Percentiles rank a stretch among this genome's conserved stretches.
Evolutionary conservation across 495 filamentous ascomycete species (phyloP).

Genomic region (Trichocladium antarcticum): DNA sequence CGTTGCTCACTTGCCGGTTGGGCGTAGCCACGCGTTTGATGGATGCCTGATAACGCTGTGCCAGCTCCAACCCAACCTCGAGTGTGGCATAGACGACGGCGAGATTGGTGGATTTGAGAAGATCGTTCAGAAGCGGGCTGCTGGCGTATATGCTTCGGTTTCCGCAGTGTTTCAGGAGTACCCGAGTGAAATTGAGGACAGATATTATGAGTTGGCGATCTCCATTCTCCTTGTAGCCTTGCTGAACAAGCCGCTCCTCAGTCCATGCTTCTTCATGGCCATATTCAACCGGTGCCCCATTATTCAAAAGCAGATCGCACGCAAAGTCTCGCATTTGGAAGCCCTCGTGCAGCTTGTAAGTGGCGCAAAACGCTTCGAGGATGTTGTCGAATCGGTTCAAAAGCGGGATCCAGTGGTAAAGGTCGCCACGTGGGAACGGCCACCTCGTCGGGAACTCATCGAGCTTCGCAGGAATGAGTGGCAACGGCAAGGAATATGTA

Average conservation of each 20-base stretch:
- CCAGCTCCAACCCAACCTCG: slow-evolving; percentile 66
- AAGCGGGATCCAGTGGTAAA: slow-evolving; percentile 96
- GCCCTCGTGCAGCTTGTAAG: slow-evolving; percentile 69
- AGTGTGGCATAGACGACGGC: slow-evolving; percentile 64
- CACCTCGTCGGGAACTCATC: slow-evolving; percentile 72
- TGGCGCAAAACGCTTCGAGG: slow-evolving; percentile 66
- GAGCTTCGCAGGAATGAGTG: slow-evolving; percentile 66
- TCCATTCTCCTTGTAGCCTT: slow-evolving; percentile 59
- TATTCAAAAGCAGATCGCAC: slow-evolving; percentile 47
- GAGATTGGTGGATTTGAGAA: slow-evolving; percentile 77
- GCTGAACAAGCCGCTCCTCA: slow-evolving; percentile 39
- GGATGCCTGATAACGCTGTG: slow-evolving; percentile 83
- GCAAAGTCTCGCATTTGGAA: slow-evolving; percentile 69
- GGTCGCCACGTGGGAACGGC: slow-evolving; percentile 92
- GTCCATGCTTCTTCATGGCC: slow-evolving; percentile 31
- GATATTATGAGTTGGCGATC: slow-evolving; percentile 69
- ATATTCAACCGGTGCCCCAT: slow-evolving; percentile 33
- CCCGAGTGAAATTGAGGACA: slow-evolving; percentile 70
- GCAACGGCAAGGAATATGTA: slow-evolving; percentile 56
- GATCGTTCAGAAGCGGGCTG: slow-evolving; percentile 69
- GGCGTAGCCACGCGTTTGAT: slow-evolving; percentile 54
- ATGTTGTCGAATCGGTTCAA: slow-evolving; percentile 90
- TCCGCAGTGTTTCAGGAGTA: slow-evolving; percentile 88
- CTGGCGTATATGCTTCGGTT: slow-evolving; percentile 95
- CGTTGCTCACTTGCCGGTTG: slow-evolving; percentile 52